phyloP scores from a whole-genome alignment of 2,329 filamentous ascomycete species.

The Aspergillus costaricaensis region DNA sequence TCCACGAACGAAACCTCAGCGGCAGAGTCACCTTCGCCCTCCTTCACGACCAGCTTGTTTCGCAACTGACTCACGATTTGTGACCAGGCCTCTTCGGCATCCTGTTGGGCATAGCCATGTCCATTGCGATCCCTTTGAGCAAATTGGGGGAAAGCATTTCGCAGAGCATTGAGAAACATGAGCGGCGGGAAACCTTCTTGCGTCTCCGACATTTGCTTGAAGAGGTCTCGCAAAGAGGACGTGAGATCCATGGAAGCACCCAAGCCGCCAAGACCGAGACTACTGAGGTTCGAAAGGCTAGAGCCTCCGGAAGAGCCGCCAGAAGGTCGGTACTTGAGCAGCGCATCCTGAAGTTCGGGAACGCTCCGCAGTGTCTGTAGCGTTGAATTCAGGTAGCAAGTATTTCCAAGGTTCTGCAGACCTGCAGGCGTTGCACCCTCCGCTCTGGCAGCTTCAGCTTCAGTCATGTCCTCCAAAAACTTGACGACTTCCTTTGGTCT shows the following conservation, averaged over 20 bases:
- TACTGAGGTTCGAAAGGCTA: constrained; percentile 49
- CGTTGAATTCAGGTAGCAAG: constrained; percentile 97
- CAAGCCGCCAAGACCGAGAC: constrained; percentile 60
- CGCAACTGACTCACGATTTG: constrained; percentile 85
- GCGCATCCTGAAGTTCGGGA: constrained; percentile 82
- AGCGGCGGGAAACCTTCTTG: constrained; percentile 83
- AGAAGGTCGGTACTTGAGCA: constrained; percentile 62
- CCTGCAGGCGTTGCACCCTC: constrained; percentile 85
- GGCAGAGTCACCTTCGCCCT: constrained; percentile 45
- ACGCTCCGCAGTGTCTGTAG: constrained; percentile 87
- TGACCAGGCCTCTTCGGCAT: constrained; percentile 97
- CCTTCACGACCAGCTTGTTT: constrained; percentile 71
- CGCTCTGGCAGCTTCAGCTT: constrained; percentile 81
- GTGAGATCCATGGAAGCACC: constrained; percentile 70
- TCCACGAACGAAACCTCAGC: constrained; percentile 75
- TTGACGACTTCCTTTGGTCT: constrained; percentile 77
- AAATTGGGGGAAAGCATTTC: constrained; percentile 84
- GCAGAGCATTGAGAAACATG: constrained; percentile 78
- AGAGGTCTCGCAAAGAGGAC: constrained; percentile 75
- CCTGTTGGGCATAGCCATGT: constrained; percentile 90
- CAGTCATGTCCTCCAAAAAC: constrained; percentile 97
- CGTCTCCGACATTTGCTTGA: constrained; percentile 85
- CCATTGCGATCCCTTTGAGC: constrained; percentile 83
- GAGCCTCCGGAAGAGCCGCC: constrained; percentile 33
- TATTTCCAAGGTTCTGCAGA: constrained; percentile 90